Percentiles rank a stretch among this genome's conserved stretches.
phyloP scores from a whole-genome alignment of 2,329 filamentous ascomycete genomes.

The Trichoderma guizhouense region DNA sequence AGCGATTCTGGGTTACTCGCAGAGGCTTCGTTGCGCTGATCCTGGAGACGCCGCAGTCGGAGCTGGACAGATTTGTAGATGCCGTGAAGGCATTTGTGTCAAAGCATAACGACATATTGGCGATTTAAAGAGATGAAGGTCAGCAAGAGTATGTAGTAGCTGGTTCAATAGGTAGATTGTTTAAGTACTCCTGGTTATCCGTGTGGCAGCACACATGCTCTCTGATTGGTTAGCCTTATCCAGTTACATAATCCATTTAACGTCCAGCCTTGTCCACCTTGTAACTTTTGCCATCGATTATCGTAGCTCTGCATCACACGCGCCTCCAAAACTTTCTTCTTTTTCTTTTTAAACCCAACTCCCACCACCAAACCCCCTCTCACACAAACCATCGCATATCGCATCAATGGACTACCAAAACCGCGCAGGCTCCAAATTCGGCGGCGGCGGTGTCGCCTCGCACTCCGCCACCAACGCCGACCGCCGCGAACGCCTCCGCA shows the following conservation, averaged over 20 bases:
- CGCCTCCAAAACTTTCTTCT: neutral
- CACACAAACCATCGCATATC: neutral
- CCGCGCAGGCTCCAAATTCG: constrained; percentile 94
- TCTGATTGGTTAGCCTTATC: neutral
- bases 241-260: neutral
- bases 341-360: neutral
- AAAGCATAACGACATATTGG: constrained; percentile 24
- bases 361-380: neutral
- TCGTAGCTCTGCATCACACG: neutral
- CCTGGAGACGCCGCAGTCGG: constrained; percentile 36
- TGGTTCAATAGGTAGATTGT: neutral
- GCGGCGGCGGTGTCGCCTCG: constrained; percentile 93
- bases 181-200: neutral
- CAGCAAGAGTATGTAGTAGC: neutral
- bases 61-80: constrained; percentile 40
- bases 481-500: constrained; percentile 92
- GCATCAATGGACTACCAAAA: constrained; percentile 72
- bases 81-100: constrained; percentile 35
- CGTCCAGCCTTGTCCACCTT: neutral
- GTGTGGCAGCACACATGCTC: neutral
- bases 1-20: constrained; percentile 41
- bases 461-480: constrained; percentile 92
- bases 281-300: constrained; percentile 2
- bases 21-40: constrained; percentile 42
- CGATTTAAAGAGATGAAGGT: neutral